Evolutionary conservation across 2,329 filamentous ascomycete species (phyloP).

Genomic region (Cryphonectria naterciae): DNA sequence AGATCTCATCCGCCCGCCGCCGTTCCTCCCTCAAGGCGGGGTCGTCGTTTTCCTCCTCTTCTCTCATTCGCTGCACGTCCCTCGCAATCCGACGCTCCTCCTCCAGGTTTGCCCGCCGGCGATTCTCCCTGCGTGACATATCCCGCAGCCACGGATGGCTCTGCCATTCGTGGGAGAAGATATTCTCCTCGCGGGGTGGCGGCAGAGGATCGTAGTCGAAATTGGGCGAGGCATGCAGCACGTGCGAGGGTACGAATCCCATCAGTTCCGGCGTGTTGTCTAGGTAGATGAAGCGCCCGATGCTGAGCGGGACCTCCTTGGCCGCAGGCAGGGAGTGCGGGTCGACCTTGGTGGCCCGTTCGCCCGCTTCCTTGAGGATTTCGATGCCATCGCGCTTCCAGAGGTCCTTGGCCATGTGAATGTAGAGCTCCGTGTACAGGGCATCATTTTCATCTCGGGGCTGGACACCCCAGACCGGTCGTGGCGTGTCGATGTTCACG

Average conservation of each 20-base stretch:
- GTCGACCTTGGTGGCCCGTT: slow-evolving; percentile 53
- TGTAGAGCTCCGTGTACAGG: slow-evolving; percentile 76
- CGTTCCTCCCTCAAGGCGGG: no score
- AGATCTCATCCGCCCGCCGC: no score
- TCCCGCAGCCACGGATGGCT: slow-evolving; percentile 45
- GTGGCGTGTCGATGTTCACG: slow-evolving; percentile 76
- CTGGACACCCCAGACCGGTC: slow-evolving; percentile 79
- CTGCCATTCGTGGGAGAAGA: slow-evolving; percentile 51
- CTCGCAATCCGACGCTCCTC: slow-evolving; percentile 9
- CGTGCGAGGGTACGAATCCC: slow-evolving; percentile 65
- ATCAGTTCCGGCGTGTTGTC: slow-evolving; percentile 76
- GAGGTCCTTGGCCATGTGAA: slow-evolving; percentile 75
- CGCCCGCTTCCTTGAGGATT: slow-evolving; percentile 72
- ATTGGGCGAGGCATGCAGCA: slow-evolving; percentile 68
- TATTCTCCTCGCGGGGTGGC: slow-evolving; percentile 61
- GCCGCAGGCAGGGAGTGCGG: slow-evolving; percentile 42
- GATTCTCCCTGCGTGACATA: not conserved
- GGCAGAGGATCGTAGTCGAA: slow-evolving; percentile 83
- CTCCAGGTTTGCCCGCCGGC: slow-evolving; percentile 14
- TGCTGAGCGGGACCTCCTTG: slow-evolving; percentile 47
- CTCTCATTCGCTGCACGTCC: slow-evolving; percentile 11
- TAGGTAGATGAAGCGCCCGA: slow-evolving; percentile 78
- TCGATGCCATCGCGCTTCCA: slow-evolving; percentile 75
- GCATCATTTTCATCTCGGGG: slow-evolving; percentile 67
- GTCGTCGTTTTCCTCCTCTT: not conserved